Percentiles rank a stretch among this genome's conserved stretches.
These are phyloP conservation scores for Myxozyma sirexii DNA, from an alignment of 805 yeast species.

Conservation along the genomic window DNA sequence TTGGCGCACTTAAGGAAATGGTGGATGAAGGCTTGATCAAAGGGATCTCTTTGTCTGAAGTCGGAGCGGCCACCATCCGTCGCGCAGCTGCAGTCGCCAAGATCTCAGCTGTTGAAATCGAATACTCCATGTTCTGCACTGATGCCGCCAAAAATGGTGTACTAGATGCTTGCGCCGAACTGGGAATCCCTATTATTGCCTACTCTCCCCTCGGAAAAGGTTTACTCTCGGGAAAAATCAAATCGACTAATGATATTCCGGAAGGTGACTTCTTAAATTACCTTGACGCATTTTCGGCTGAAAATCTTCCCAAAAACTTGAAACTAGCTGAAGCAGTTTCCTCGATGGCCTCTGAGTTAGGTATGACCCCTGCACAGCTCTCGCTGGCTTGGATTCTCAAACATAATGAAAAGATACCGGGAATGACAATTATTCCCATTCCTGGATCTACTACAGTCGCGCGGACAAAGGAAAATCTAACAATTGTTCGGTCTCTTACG, in stretches of 20 bases:
- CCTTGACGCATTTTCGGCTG: constrained; percentile 62
- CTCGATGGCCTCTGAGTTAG: constrained; percentile 51
- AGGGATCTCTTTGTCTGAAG: constrained; percentile 77
- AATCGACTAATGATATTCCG: constrained; percentile 51
- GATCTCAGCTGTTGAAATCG: constrained; percentile 73
- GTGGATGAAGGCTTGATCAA: constrained; percentile 66
- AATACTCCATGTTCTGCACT: constrained; percentile 67
- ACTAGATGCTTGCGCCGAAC: constrained; percentile 58
- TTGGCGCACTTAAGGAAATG: constrained; percentile 57
- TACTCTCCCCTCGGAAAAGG: constrained; percentile 88
- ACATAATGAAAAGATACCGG: constrained; percentile 43
- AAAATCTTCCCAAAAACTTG: constrained; percentile 57
- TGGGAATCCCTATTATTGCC: constrained; percentile 69
- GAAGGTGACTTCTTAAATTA: constrained; percentile 56
- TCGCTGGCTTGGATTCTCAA: constrained; percentile 68
- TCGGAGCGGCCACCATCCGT: constrained; percentile 59
- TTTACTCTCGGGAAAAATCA: constrained; percentile 64
- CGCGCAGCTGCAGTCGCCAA: constrained; percentile 59
- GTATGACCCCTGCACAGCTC: constrained; percentile 63
- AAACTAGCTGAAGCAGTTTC: constrained; percentile 52
- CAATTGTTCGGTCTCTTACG: constrained; percentile 47
- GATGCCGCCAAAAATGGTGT: constrained; percentile 66
- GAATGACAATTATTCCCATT: constrained; percentile 69
- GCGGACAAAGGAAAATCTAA: constrained; percentile 64
- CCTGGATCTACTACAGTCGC: constrained; percentile 69